A percentile compares a stretch with the other conserved stretches of the same genome.
Evolutionary conservation across 1,284 basidiomycete genomes (phyloP).

Genomic region (Cutaneotrichosporon sp.): DNA sequence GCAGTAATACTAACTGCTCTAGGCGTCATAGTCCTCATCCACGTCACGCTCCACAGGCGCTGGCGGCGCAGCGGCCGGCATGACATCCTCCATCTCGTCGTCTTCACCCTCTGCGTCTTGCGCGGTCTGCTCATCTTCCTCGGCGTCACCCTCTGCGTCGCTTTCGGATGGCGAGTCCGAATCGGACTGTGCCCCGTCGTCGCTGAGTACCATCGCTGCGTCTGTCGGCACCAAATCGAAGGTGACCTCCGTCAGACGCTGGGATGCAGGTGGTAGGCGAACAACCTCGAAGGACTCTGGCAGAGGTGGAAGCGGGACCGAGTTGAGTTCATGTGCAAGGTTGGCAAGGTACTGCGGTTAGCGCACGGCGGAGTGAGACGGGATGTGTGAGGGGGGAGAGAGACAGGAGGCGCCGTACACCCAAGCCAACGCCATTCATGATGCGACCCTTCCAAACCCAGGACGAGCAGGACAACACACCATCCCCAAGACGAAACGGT

Average conservation of each 20-base stretch:
- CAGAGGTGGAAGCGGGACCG: slow-evolving; percentile 79
- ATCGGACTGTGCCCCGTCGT: slow-evolving; percentile 23
- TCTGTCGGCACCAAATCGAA: slow-evolving; percentile 89
- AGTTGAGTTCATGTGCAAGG: slow-evolving; percentile 85
- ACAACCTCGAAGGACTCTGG: slow-evolving; percentile 89
- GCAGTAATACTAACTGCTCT: neutral
- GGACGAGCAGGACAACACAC: no score
- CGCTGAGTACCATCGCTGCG: slow-evolving; percentile 48
- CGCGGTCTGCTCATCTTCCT: slow-evolving; percentile 18
- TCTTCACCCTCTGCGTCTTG: slow-evolving; percentile 28
- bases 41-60: slow-evolving; percentile 25
- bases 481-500: no score
- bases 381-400: no score
- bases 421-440: no score
- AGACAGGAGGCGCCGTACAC: neutral
- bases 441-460: no score
- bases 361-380: no score
- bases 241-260: slow-evolving; percentile 83
- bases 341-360: slow-evolving; percentile 71
- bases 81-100: slow-evolving; percentile 41
- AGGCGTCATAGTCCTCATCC: slow-evolving; percentile 46
- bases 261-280: slow-evolving; percentile 68
- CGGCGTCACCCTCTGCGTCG: slow-evolving; percentile 8
- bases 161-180: slow-evolving; percentile 24
- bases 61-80: slow-evolving; percentile 4